phyloP scores from a whole-genome alignment of 2,329 filamentous ascomycete genomes.

The Myriosclerotinia duriaeana region DNA sequence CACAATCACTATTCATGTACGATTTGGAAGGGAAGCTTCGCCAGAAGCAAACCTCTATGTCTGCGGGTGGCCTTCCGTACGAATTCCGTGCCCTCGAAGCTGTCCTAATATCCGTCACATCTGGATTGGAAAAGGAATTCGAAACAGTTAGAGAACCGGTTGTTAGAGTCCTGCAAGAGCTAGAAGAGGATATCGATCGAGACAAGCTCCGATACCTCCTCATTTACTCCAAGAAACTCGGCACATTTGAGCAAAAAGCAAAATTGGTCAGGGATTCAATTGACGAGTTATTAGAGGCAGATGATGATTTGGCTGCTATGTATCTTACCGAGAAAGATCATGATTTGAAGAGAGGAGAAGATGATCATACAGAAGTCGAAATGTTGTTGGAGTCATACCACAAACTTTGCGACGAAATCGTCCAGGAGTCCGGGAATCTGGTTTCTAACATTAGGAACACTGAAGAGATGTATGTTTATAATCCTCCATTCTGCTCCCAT shows the following conservation, averaged over 20 bases:
- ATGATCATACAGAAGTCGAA: conserved; percentile 95
- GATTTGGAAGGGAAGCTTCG: conserved; percentile 90
- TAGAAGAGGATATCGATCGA: conserved; percentile 95
- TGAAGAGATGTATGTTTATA: conserved; percentile 80
- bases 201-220: conserved; percentile 89
- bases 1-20: conserved; percentile 97
- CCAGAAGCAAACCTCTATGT: conserved; percentile 65
- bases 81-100: conserved; percentile 96
- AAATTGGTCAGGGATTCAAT: conserved; percentile 92
- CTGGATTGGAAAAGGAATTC: conserved; percentile 89
- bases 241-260: conserved; percentile 96
- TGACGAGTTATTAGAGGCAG: conserved; percentile 90
- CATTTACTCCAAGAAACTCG: conserved; percentile 91
- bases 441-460: conserved; percentile 96
- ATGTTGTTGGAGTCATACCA: conserved; percentile 97
- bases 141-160: conserved; percentile 91
- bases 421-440: conserved; percentile 88
- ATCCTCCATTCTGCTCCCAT: neutral
- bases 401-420: conserved; percentile 96
- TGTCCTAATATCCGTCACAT: conserved; percentile 89
- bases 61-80: conserved; percentile 72
- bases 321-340: conserved; percentile 87
- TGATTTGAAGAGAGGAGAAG: conserved; percentile 69
- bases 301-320: conserved; percentile 93
- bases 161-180: conserved; percentile 79